Evolutionary conservation across 2,329 filamentous ascomycete genomes (phyloP), one percentile per base, ranked within the genome.

Genomic region (Aureobasidium uvarum): DNA sequence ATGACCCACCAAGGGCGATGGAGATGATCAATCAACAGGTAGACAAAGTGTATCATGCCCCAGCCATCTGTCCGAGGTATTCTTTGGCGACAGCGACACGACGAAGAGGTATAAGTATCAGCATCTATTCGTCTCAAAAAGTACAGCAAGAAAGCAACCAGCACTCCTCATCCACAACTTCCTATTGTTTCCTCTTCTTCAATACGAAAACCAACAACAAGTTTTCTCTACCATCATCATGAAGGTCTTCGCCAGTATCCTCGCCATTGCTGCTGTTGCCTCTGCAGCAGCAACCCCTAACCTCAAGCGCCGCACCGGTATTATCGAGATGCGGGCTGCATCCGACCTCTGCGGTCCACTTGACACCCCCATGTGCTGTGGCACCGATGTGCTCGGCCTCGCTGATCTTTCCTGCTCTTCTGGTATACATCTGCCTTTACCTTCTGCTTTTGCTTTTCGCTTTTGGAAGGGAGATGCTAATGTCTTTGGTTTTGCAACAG

Each of bases 311-410:
- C 56, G 58, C 14, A 50, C 43, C 6, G 58, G 41, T 36, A n/a
- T n/a, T 18, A 5, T 48, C 18, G 28, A 25, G 13, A 33, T 16
- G 18, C 56, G 56, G 16, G 23, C 23, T 3, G 41, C 16, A 13
- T 18, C 38, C 1, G 43, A 38, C n/a, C 58, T 62, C n/a, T 62
- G 58, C 58, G 58, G 58, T 20, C 58, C 58, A 5, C 31, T 62
- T 1, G 58, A 62, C n/a, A 62, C 58, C 14, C 58, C 58, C 28
- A 62, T 62, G 58, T 62, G 58, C 31, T 62, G 58, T 39, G 25
- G 11, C 8, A 62, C 58, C 16, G 58, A 62, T 11, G 43, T 62
- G 4, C 43, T 48, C 16, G 58, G 58, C 16, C 16, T 62, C 25
- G 58, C 58, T 7, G 58, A 62, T n/a, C 20, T 62, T 10, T 20